These are phyloP conservation scores for Pseudonitzschia pungens DNA, from an alignment of 108 stramenopile species.

Conservation along the genomic window DNA sequence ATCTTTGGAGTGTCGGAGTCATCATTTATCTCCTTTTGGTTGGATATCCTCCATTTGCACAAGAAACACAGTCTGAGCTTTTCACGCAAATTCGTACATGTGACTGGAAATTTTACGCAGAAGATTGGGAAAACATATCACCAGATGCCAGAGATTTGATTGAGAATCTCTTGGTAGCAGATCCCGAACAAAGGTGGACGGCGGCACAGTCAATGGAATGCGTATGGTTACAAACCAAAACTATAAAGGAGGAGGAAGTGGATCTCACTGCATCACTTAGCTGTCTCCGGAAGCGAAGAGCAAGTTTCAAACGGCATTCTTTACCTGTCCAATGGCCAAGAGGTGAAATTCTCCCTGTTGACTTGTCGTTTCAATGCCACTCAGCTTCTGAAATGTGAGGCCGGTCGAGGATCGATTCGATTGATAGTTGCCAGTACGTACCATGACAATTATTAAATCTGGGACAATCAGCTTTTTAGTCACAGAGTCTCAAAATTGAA, in stretches of 20 bases:
- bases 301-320: too few relatives aligned
- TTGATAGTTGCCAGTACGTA: too few relatives aligned
- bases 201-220: conserved; percentile 46
- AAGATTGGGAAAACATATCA: conserved; percentile 46
- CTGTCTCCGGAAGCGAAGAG: too few relatives aligned
- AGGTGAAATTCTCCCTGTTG: too few relatives aligned
- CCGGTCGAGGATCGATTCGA: too few relatives aligned
- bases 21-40: conserved; percentile 88
- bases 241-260: neutral
- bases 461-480: too few relatives aligned
- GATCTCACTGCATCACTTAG: neutral
- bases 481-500: too few relatives aligned
- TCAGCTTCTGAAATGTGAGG: too few relatives aligned
- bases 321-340: too few relatives aligned
- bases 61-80: conserved; percentile 39
- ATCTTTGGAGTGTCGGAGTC: conserved; percentile 95
- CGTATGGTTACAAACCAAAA: conserved; percentile 36
- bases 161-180: conserved; percentile 39
- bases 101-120: conserved; percentile 34
- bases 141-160: conserved; percentile 55
- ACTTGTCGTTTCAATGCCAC: too few relatives aligned
- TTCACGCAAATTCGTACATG: conserved; percentile 41
- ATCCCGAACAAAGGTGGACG: conserved; percentile 62
- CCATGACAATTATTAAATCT: too few relatives aligned
- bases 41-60: conserved; percentile 57